phyloP scores from a whole-genome alignment of 1,284 basidiomycete species.

The Leucoagaricus sp. region DNA sequence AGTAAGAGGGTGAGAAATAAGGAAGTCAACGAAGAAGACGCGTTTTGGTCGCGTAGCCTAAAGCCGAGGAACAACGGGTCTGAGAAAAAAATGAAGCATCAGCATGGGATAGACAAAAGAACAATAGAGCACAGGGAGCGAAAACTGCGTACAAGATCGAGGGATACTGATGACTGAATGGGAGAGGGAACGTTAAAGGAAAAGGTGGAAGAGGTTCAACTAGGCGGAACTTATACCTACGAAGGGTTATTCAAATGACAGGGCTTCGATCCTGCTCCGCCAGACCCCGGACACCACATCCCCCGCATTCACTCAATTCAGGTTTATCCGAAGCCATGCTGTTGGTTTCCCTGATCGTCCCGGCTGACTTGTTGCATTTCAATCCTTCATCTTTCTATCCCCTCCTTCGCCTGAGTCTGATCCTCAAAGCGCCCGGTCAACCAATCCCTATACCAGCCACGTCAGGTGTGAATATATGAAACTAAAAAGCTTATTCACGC shows the following conservation, averaged over 20 bases:
- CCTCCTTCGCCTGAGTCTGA: neutral
- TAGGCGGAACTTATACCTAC: constrained; percentile 46
- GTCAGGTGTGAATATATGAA: constrained; percentile 5
- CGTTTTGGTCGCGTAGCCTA: constrained; percentile 19
- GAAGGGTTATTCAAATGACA: constrained; percentile 41
- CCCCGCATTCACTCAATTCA: constrained; percentile 8
- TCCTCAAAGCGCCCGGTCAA: neutral
- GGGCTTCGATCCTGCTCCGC: constrained; percentile 40
- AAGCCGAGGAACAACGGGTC: neutral
- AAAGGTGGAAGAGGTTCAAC: constrained; percentile 37
- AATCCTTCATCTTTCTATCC: neutral
- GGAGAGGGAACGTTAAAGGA: constrained; percentile 30
- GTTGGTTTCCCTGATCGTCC: neutral
- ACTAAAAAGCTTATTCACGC: constrained; percentile 8
- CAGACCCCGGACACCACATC: constrained; percentile 36
- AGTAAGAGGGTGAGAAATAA: constrained; percentile 12
- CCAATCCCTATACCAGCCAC: neutral
- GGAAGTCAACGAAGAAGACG: constrained; percentile 19
- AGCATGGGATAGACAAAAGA: neutral
- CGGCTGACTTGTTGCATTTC: constrained; percentile 1
- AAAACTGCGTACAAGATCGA: constrained; percentile 9
- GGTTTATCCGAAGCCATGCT: constrained; percentile 10
- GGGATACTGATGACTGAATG: constrained; percentile 6
- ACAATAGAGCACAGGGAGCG: neutral
- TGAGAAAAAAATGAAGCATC: neutral